Conservation (phyloP, 129 eudicot species). For the Centella asiatica region DNA sequence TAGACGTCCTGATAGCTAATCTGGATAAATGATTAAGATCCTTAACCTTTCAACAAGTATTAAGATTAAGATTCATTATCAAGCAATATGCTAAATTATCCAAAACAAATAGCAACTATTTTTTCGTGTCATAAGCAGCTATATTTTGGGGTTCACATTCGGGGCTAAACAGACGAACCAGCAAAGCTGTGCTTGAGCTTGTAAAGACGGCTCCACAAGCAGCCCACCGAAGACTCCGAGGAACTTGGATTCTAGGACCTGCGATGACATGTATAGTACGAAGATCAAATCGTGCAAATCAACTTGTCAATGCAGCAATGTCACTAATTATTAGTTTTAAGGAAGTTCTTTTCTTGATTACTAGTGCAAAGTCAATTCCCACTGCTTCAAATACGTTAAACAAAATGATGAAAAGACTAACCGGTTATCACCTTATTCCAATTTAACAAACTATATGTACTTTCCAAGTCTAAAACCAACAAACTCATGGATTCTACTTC, state of each 20-base stretch:
- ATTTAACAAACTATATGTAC: too few species aligned
- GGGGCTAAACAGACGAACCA: conserved; percentile 83
- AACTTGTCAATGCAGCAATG: not conserved
- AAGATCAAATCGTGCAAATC: not conserved
- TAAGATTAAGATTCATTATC: too few species aligned
- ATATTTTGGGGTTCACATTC: conserved; percentile 98
- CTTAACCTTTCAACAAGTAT: too few species aligned
- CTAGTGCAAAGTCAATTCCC: not conserved
- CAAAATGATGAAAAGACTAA: too few species aligned
- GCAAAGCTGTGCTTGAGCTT: conserved; percentile 72
- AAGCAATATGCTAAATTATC: not conserved
- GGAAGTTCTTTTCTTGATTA: too few species aligned
- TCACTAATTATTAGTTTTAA: too few species aligned
- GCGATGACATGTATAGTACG: conserved; percentile 20
- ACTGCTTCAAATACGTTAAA: too few species aligned
- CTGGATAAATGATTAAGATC: too few species aligned
- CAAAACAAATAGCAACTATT: conserved; percentile 13
- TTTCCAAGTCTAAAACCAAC: too few species aligned
- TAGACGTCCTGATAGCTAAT: too few species aligned
- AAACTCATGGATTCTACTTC: too few species aligned
- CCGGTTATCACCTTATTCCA: too few species aligned
- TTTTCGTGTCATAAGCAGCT: conserved; percentile 76
- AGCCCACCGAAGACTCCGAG: conserved; percentile 88
- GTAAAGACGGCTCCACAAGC: conserved; percentile 77
- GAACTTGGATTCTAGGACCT: conserved; percentile 89